Conservation (phyloP, 495 filamentous ascomycete species). For the Aspergillus bridgeri region DNA sequence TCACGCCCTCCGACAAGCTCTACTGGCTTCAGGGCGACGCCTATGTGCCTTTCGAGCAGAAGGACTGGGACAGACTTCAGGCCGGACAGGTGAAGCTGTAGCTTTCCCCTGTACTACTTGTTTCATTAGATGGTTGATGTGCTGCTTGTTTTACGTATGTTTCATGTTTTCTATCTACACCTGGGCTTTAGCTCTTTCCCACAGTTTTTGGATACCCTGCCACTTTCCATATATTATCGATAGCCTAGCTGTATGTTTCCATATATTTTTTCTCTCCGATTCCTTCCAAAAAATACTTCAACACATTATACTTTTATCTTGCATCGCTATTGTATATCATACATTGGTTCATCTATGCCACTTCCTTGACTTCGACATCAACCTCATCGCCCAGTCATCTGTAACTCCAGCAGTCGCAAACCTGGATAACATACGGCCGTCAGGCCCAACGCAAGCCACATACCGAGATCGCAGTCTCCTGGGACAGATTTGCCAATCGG, state of each 20-base stretch:
- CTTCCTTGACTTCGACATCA: background rate
- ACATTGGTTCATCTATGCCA: background rate
- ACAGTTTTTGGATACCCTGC: background rate
- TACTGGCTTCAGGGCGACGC: conserved; percentile 63
- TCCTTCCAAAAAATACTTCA: background rate
- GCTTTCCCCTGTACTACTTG: background rate
- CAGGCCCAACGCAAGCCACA: conserved; percentile 49
- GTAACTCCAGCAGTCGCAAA: conserved; percentile 46
- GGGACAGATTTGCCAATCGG: conserved; percentile 48
- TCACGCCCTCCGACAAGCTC: conserved; percentile 55
- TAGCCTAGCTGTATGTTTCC: background rate
- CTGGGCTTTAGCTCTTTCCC: background rate
- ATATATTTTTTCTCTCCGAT: background rate
- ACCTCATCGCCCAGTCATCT: conserved; percentile 20
- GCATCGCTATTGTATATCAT: background rate
- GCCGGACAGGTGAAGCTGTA: conserved; percentile 55
- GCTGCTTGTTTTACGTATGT: background rate
- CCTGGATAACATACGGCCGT: conserved; percentile 40
- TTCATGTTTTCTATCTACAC: background rate
- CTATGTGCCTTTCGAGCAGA: conserved; percentile 63
- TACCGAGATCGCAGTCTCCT: conserved; percentile 15
- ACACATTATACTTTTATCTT: background rate
- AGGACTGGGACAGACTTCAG: conserved; percentile 66
- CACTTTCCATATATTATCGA: background rate
- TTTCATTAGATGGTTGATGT: background rate